Evolutionary conservation across 192 early-diverging fungal genomes (phyloP).

Genomic region (Powellomyces hirtus): DNA sequence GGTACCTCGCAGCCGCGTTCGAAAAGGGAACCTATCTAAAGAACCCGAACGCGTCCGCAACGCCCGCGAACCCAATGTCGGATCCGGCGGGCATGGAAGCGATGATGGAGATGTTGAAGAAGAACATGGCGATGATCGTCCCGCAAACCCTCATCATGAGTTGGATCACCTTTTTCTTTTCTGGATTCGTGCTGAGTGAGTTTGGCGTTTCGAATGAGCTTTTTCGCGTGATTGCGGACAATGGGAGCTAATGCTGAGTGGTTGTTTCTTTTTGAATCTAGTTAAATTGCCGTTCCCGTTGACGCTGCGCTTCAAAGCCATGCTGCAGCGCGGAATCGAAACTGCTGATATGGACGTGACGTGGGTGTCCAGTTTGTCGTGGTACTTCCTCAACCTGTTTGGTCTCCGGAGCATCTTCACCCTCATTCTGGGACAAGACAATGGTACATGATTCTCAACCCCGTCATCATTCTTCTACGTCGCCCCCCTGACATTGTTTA

Average conservation of each 20-base stretch:
- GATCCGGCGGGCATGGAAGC: constrained; percentile 91
- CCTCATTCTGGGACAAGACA: constrained; percentile 87
- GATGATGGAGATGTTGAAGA: constrained; percentile 99
- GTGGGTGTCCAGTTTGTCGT: constrained; percentile 96
- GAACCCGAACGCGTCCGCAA: constrained; percentile 51
- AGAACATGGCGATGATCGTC: constrained; percentile 96
- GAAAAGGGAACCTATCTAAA: constrained; percentile 83
- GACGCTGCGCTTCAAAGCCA: constrained; percentile 93
- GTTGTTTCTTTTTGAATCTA: constrained; percentile 18
- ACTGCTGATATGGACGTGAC: constrained; percentile 96
- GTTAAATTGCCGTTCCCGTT: constrained; percentile 96
- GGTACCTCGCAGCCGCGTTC: constrained; percentile 71
- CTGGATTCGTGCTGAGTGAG: constrained; percentile 92
- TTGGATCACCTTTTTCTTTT: constrained; percentile 99
- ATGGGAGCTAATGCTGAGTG: background rate
- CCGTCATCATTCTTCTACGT: background rate
- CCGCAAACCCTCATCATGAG: constrained; percentile 98
- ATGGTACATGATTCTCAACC: constrained; percentile 49
- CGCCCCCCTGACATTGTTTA: background rate
- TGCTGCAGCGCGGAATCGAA: constrained; percentile 95
- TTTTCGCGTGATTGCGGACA: background rate
- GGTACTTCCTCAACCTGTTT: constrained; percentile 99
- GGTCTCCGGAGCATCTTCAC: constrained; percentile 89
- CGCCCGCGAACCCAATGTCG: constrained; percentile 78
- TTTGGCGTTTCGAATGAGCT: background rate